phyloP scores from a whole-genome alignment of 2,329 filamentous ascomycete species.

The Stemphylium beticola region DNA sequence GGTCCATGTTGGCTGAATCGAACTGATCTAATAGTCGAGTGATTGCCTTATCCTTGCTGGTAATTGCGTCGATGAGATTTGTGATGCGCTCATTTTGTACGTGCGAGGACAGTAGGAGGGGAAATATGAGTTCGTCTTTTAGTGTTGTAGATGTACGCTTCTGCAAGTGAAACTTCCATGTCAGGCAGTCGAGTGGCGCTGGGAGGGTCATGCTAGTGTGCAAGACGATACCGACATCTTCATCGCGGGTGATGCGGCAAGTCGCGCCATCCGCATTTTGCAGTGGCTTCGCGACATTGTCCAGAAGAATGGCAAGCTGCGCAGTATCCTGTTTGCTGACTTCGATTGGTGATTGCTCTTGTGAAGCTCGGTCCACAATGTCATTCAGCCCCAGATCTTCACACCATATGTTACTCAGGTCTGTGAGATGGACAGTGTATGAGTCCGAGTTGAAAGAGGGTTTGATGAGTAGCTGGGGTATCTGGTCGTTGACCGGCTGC shows the following conservation, averaged over 20 bases:
- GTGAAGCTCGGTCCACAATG: conserved; percentile 67
- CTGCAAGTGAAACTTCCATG: conserved; percentile 68
- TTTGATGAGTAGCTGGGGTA: conserved; percentile 70
- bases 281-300: conserved; percentile 63
- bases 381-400: conserved; percentile 67
- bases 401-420: conserved; percentile 75
- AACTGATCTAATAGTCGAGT: conserved; percentile 64
- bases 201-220: conserved; percentile 67
- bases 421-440: conserved; percentile 72
- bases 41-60: conserved; percentile 65
- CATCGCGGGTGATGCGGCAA: conserved; percentile 41
- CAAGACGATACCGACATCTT: conserved; percentile 54
- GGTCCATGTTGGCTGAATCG: conserved; percentile 61
- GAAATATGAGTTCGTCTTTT: conserved; percentile 59
- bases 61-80: conserved; percentile 57
- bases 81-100: conserved; percentile 56
- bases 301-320: conserved; percentile 71
- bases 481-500: conserved; percentile 22
- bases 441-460: conserved; percentile 60
- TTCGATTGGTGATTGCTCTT: conserved; percentile 73
- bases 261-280: conserved; percentile 46
- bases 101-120: conserved; percentile 58
- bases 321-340: conserved; percentile 68
- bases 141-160: conserved; percentile 51
- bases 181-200: conserved; percentile 65